A percentile compares a stretch with the other conserved stretches of the same genome.
Evolutionary conservation across 1,284 basidiomycete genomes (phyloP).

Genomic region (Mixia osmundae): DNA sequence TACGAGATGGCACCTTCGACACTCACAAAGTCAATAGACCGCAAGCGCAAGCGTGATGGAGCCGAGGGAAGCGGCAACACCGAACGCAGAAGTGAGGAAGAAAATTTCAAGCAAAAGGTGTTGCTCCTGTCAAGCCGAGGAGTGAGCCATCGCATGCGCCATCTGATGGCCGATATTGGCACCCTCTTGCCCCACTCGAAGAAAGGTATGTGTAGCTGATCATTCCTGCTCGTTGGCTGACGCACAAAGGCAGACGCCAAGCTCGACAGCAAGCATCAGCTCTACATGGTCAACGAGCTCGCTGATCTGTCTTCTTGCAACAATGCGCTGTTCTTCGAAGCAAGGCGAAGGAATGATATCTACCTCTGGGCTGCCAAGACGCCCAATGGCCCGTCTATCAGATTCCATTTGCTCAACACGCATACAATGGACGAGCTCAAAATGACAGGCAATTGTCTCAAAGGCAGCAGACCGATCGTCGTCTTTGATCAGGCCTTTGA

Average conservation of each 20-base stretch:
- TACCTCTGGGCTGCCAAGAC: constrained; percentile 94
- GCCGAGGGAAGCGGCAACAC: too few relatives aligned
- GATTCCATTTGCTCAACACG: constrained; percentile 92
- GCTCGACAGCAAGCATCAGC: constrained; percentile 86
- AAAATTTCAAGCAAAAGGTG: constrained; percentile 40
- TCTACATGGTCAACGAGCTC: constrained; percentile 82
- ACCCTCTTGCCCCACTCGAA: constrained; percentile 80
- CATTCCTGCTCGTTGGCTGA: neutral
- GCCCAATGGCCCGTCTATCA: constrained; percentile 90
- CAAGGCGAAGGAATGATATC: constrained; percentile 62
- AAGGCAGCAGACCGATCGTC: constrained; percentile 75
- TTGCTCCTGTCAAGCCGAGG: constrained; percentile 81
- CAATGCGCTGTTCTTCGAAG: constrained; percentile 93
- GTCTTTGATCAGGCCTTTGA: constrained; percentile 88
- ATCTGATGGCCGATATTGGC: constrained; percentile 88
- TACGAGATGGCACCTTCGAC: too few relatives aligned
- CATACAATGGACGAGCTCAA: constrained; percentile 99
- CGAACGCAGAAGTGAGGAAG: too few relatives aligned
- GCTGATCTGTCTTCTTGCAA: constrained; percentile 97
- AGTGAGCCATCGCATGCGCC: constrained; percentile 86
- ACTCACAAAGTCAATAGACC: too few relatives aligned
- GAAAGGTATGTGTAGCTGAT: constrained; percentile 42
- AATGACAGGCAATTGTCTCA: constrained; percentile 97
- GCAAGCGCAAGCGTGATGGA: too few relatives aligned
- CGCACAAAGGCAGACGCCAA: constrained; percentile 50